phyloP scores from a whole-genome alignment of 306 rosid genomes.

The Prunus dulcis region DNA sequence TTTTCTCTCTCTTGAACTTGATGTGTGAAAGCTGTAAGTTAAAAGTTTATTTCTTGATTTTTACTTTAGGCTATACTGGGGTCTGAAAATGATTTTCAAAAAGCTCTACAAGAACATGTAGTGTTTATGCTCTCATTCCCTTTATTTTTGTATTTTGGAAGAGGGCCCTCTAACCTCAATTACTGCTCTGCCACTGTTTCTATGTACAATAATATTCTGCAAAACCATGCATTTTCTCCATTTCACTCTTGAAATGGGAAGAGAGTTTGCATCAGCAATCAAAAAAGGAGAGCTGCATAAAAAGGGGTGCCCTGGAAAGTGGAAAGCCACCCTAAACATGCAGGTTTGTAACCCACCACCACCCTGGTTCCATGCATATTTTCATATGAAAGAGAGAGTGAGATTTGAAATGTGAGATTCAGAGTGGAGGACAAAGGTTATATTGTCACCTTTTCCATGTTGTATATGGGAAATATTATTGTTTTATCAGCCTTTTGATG shows the following conservation, averaged over 20 bases:
- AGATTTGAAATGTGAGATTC: slow-evolving; percentile 12
- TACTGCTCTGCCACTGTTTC: too few relatives aligned
- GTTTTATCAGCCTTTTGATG: background rate
- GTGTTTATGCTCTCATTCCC: too few relatives aligned
- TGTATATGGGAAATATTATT: background rate
- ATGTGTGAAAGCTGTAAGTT: too few relatives aligned
- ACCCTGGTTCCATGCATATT: background rate
- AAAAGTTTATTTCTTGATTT: too few relatives aligned
- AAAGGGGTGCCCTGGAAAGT: background rate
- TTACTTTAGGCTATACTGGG: too few relatives aligned
- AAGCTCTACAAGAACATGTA: too few relatives aligned
- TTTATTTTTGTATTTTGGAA: too few relatives aligned
- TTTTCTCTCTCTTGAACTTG: too few relatives aligned
- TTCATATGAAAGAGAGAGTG: background rate
- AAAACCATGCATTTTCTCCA: background rate
- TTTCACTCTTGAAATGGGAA: background rate
- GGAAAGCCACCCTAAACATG: slow-evolving; percentile 4
- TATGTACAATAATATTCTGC: background rate
- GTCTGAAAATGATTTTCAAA: too few relatives aligned
- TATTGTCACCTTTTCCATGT: slow-evolving; percentile 35
- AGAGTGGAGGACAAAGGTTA: slow-evolving; percentile 22
- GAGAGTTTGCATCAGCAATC: background rate
- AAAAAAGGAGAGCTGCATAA: background rate
- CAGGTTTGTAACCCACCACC: slow-evolving; percentile 7
- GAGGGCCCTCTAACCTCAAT: too few relatives aligned